Conservation (phyloP, 305 asterid genomes). For the Striga hermonthica region DNA sequence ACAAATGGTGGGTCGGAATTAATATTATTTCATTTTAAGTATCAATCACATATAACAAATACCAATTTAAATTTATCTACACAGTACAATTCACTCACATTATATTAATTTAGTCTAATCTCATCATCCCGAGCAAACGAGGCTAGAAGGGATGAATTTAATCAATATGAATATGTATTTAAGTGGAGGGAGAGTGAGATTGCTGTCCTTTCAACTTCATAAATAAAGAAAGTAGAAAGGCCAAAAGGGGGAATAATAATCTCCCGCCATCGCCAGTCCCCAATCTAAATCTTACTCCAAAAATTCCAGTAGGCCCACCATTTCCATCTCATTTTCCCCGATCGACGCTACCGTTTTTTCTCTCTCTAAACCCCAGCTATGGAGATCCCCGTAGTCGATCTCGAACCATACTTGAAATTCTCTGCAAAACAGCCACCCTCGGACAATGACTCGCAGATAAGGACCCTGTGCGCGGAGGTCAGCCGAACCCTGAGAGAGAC, state of each 20-base stretch:
- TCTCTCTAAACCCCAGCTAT: slow-evolving; percentile 36
- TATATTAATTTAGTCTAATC: no score
- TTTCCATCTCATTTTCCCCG: neutral
- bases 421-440: slow-evolving; percentile 23
- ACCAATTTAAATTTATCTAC: no score
- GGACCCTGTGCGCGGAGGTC: slow-evolving; percentile 65
- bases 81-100: no score
- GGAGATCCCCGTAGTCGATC: slow-evolving; percentile 94
- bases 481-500: slow-evolving; percentile 85
- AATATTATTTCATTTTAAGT: no score
- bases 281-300: slow-evolving; percentile 4
- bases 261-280: slow-evolving; percentile 43
- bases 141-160: no score
- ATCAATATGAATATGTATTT: no score
- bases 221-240: neutral
- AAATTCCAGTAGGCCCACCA: slow-evolving; percentile 21
- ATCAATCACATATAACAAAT: no score
- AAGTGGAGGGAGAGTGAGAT: no score
- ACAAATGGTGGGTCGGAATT: no score
- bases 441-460: slow-evolving; percentile 37
- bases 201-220: neutral
- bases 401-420: slow-evolving; percentile 56
- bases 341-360: neutral
- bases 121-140: no score
- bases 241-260: slow-evolving; percentile 1